phyloP scores from a whole-genome alignment of 225 moss, liverwort and hornwort genomes.

The Asterella californica region DNA sequence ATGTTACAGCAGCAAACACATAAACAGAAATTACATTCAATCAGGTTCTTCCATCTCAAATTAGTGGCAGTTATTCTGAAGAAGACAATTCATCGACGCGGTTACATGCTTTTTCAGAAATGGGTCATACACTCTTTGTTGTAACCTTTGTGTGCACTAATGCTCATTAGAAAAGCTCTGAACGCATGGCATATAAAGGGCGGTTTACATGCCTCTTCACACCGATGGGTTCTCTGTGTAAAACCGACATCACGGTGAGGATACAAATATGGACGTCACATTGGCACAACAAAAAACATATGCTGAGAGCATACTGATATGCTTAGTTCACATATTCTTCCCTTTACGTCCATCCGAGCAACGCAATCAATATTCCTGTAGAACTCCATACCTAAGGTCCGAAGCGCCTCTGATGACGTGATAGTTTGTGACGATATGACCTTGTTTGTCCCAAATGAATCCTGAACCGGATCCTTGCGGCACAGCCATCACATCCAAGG shows the following conservation, averaged over 20 bases:
- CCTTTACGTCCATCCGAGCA: neutral
- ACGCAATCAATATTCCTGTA: neutral
- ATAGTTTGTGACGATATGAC: constrained; percentile 96
- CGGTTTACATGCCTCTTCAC: constrained; percentile 21
- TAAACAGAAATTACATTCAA: neutral
- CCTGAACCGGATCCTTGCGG: constrained; percentile 99
- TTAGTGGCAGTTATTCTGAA: neutral
- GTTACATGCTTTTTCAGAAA: neutral
- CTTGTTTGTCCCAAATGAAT: constrained; percentile 95
- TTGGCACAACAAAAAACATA: neutral
- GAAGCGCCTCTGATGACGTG: constrained; percentile 99
- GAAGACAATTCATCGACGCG: neutral
- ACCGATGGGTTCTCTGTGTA: constrained; percentile 14
- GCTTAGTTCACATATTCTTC: neutral
- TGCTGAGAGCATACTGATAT: neutral
- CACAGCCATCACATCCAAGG: constrained; percentile 96
- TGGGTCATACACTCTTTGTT: neutral
- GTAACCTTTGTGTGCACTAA: constrained; percentile 16
- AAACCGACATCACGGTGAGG: constrained; percentile 17
- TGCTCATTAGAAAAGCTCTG: constrained; percentile 8
- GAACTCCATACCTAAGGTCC: constrained; percentile 70
- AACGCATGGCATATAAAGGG: constrained; percentile 20
- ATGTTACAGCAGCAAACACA: neutral
- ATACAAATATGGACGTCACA: constrained; percentile 1
- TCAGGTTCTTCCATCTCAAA: neutral